Conservation (phyloP, 768 basidiomycete species). For the Leccinum olivaceopallidum region DNA sequence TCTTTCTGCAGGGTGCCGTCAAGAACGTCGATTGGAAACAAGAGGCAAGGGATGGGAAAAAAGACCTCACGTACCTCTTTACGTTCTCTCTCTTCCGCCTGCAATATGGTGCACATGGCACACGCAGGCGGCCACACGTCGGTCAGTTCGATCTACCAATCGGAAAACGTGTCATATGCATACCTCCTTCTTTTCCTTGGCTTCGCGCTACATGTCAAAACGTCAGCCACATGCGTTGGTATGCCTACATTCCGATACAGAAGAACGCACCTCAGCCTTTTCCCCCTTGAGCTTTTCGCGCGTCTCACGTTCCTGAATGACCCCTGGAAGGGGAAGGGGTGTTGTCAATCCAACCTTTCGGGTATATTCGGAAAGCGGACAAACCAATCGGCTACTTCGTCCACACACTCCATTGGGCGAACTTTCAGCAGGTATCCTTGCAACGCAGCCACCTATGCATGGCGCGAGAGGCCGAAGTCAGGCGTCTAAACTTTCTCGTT, state of each 20-base stretch:
- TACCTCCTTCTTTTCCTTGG: slow-evolving; percentile 76
- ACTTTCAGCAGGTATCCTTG: slow-evolving; percentile 89
- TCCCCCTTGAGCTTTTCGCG: slow-evolving; percentile 85
- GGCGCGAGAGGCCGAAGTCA: not conserved
- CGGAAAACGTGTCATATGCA: slow-evolving; percentile 3
- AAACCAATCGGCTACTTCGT: slow-evolving; percentile 74
- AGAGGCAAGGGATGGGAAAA: slow-evolving; percentile 2
- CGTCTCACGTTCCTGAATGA: slow-evolving; percentile 78
- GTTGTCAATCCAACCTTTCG: slow-evolving; percentile 5
- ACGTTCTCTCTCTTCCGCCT: slow-evolving; percentile 62
- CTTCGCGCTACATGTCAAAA: slow-evolving; percentile 58
- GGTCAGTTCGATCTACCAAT: slow-evolving; percentile 3
- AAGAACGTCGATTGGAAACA: slow-evolving; percentile 6
- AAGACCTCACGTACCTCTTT: slow-evolving; percentile 52
- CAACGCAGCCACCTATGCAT: slow-evolving; percentile 67
- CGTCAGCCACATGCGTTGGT: slow-evolving; percentile 7
- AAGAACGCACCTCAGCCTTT: slow-evolving; percentile 50
- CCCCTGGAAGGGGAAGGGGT: slow-evolving; percentile 33
- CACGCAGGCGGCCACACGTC: not conserved
- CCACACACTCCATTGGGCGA: slow-evolving; percentile 80
- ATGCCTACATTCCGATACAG: not conserved
- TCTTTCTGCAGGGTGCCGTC: slow-evolving; percentile 39
- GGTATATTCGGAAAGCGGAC: slow-evolving; percentile 17
- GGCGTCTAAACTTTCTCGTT: not conserved
- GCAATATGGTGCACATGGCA: not conserved